Evolutionary conservation across 1,139 yeast genomes (phyloP).

Genomic region (Yamadazyma blattariae): DNA sequence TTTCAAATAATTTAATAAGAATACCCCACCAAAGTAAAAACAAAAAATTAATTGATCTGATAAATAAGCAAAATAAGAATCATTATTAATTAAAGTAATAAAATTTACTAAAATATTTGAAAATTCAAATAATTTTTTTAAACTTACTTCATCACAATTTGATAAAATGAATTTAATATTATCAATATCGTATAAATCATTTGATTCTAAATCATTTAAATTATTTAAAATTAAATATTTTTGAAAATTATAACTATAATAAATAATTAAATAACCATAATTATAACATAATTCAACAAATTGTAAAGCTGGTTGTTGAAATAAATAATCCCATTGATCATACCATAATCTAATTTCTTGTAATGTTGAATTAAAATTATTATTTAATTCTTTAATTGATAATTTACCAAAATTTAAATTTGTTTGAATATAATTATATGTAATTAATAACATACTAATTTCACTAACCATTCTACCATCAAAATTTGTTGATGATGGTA

Average conservation of each 20-base stretch:
- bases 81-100: slow-evolving; percentile 45
- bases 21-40: slow-evolving; percentile 49
- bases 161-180: slow-evolving; percentile 23
- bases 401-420: slow-evolving; percentile 21
- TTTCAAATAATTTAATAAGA: slow-evolving; percentile 32
- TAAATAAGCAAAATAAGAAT: slow-evolving; percentile 63
- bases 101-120: slow-evolving; percentile 43
- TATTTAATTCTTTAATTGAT: slow-evolving; percentile 22
- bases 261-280: slow-evolving; percentile 56
- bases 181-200: slow-evolving; percentile 20
- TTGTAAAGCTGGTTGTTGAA: slow-evolving; percentile 72
- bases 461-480: slow-evolving; percentile 86
- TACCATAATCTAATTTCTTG: slow-evolving; percentile 57
- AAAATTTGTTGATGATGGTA: slow-evolving; percentile 69
- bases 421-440: slow-evolving; percentile 59
- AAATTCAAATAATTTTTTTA: slow-evolving; percentile 28
- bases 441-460: slow-evolving; percentile 58
- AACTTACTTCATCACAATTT: slow-evolving; percentile 19
- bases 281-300: slow-evolving; percentile 75
- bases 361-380: slow-evolving; percentile 22
- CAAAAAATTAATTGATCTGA: slow-evolving; percentile 67
- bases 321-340: slow-evolving; percentile 68
- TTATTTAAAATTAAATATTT: slow-evolving; percentile 14
- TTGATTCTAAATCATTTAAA: slow-evolving; percentile 7
- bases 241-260: slow-evolving; percentile 28